Conservation (phyloP, 2,329 filamentous ascomycete genomes). For the Daldinia eschscholtzii region DNA sequence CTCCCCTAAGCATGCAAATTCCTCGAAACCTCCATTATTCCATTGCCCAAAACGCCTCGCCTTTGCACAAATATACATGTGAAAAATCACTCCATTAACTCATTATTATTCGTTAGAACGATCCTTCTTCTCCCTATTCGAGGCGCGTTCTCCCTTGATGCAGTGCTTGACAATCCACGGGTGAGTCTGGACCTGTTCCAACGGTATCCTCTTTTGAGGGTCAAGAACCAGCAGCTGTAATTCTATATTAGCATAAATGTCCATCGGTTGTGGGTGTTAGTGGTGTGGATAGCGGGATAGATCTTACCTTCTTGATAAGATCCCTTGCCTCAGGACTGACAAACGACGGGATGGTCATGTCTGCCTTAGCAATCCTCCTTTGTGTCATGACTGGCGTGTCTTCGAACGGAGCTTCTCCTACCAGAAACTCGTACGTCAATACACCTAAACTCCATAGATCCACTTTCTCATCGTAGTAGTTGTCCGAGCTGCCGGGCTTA, state of each 20-base stretch:
- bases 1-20: slow-evolving; percentile 40
- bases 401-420: slow-evolving; percentile 96
- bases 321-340: slow-evolving; percentile 92
- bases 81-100: slow-evolving; percentile 40
- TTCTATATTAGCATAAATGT: slow-evolving; percentile 12
- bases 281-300: neutral
- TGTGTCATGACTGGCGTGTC: slow-evolving; percentile 96
- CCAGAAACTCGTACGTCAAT: slow-evolving; percentile 94
- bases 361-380: slow-evolving; percentile 84
- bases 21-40: slow-evolving; percentile 42
- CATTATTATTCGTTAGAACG: slow-evolving; percentile 38
- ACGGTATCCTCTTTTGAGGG: slow-evolving; percentile 89
- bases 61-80: slow-evolving; percentile 38
- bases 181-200: slow-evolving; percentile 89
- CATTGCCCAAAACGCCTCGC: slow-evolving; percentile 39
- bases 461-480: slow-evolving; percentile 94
- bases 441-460: slow-evolving; percentile 97
- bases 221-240: slow-evolving; percentile 85
- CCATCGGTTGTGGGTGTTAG: neutral
- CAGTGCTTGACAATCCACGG: slow-evolving; percentile 99
- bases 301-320: slow-evolving; percentile 85
- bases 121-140: slow-evolving; percentile 63
- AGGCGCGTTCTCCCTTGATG: slow-evolving; percentile 70
- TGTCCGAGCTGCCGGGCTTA: slow-evolving; percentile 81
- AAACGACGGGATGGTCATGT: slow-evolving; percentile 93